Conservation (phyloP, 148 eudicot species). For the Cornus florida region DNA sequence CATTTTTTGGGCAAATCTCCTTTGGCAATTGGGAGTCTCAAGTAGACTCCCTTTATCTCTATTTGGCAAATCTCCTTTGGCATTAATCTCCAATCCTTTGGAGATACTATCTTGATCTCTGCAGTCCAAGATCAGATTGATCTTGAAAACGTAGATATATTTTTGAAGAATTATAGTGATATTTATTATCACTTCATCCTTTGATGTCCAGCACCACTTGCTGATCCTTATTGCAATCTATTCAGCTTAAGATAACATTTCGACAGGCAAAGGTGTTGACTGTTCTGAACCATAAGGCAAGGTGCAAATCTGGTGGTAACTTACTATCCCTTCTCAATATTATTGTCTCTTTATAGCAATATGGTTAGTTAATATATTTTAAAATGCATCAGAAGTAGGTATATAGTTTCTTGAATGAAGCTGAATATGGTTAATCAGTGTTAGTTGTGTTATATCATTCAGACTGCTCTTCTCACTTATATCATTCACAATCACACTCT, state of each 20-base stretch:
- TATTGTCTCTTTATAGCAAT: background rate
- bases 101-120: constrained; percentile 38
- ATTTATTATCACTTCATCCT: constrained; percentile 1
- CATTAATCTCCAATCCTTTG: constrained; percentile 38
- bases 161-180: constrained; percentile 5
- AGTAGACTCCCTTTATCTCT: constrained; percentile 24
- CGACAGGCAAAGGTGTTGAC: background rate
- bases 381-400: background rate
- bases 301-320: background rate
- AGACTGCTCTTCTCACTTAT: background rate
- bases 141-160: constrained; percentile 1
- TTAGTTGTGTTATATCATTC: background rate
- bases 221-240: background rate
- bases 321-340: background rate
- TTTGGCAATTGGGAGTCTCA: constrained; percentile 54
- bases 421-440: constrained; percentile 1
- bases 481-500: background rate
- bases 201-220: constrained; percentile 13
- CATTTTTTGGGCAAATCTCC: constrained; percentile 65
- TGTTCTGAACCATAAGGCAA: constrained; percentile 5
- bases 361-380: background rate
- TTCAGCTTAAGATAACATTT: constrained; percentile 1
- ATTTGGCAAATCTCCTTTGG: constrained; percentile 86
- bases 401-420: constrained; percentile 4
- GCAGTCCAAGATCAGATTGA: constrained; percentile 25